Base-by-base conservation (phyloP, 2,329 filamentous ascomycete species). In the Pseudogymnoascus sp. region DNA sequence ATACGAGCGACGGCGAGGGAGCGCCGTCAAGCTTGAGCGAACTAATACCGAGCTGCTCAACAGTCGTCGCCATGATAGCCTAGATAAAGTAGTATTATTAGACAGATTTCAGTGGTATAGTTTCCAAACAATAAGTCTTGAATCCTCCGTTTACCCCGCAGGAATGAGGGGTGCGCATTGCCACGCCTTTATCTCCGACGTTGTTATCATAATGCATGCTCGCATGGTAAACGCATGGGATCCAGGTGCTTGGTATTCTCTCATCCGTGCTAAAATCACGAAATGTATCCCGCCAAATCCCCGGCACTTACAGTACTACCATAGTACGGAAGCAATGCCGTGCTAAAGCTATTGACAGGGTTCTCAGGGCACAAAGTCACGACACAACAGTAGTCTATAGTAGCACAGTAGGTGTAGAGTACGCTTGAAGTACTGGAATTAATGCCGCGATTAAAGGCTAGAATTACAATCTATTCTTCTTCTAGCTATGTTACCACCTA, bases 21-120 rank as follows among this genome's bases (percentile, higher is more conserved):
- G 63, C n/a, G 26, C 60, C 64, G 24, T 67, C 63, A 8, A 72
- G 60, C 15, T 67, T 65, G n/a, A 71, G 66, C 0, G 62, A 33
- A 29, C 2, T 54, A 9, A 54, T 54, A n/a, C 47, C 47, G 11
- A 59, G 29, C 47, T 61, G 60, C 50, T 61, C 15, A 41, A 41
- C 47, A 15, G 50, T 31, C 7, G 50, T 35, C 11, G 60, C 33
- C 50, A 61, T 61, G 21, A 41, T 59, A n/a, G 5, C 9, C 7
- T 3, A 39, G 17, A 40, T 61, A 37, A 4, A 15, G 13, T 11
- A 61, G 50, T 21, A 15, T 58, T 59, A 35, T 36, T 37, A 9
- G 17, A 39, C 5, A 58, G 33, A 6, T 21, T 21, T 21, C 15
- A 26, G 13, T 13, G 17, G 15, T 36, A 35, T 37, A 15, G 15